Conservation (phyloP, 176 grass and related monocot species). For the Musa itinerans region DNA sequence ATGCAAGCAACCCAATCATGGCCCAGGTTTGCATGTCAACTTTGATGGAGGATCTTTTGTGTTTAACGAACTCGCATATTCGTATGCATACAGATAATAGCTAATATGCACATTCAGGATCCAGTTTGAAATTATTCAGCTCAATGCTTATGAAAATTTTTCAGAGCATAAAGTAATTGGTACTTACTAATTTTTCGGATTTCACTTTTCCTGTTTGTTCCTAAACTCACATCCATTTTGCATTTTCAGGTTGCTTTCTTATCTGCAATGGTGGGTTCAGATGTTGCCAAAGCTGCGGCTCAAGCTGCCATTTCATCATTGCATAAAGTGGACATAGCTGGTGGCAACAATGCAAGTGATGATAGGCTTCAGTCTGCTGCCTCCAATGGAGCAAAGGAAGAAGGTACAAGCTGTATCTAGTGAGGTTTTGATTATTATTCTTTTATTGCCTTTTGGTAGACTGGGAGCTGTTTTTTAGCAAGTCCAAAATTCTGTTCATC, state of each 20-base stretch:
- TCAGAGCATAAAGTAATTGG: background rate
- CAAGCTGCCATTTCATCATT: slow-evolving; percentile 67
- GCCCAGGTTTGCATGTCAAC: slow-evolving; percentile 51
- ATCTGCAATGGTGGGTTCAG: slow-evolving; percentile 69
- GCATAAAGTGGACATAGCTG: slow-evolving; percentile 38
- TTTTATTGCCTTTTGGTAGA: background rate
- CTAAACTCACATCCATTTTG: background rate
- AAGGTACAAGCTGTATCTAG: slow-evolving; percentile 36
- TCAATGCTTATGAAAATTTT: background rate
- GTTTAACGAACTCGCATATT: background rate
- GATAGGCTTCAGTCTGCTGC: slow-evolving; percentile 1
- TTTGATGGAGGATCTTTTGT: slow-evolving; percentile 1
- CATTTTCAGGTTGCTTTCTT: slow-evolving; percentile 81
- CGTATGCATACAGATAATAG: background rate
- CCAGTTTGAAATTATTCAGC: background rate
- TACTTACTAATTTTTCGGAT: background rate
- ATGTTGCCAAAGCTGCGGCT: slow-evolving; percentile 55
- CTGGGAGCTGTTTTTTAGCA: background rate
- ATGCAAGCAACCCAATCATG: slow-evolving; percentile 96
- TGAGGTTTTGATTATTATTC: background rate
- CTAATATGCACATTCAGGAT: background rate
- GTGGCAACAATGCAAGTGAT: slow-evolving; percentile 19
- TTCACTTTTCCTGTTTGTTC: background rate
- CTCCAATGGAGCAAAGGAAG: slow-evolving; percentile 27
- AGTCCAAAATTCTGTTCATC: background rate